phyloP scores from a whole-genome alignment of 1,284 basidiomycete species.

The Sutorius eximius region DNA sequence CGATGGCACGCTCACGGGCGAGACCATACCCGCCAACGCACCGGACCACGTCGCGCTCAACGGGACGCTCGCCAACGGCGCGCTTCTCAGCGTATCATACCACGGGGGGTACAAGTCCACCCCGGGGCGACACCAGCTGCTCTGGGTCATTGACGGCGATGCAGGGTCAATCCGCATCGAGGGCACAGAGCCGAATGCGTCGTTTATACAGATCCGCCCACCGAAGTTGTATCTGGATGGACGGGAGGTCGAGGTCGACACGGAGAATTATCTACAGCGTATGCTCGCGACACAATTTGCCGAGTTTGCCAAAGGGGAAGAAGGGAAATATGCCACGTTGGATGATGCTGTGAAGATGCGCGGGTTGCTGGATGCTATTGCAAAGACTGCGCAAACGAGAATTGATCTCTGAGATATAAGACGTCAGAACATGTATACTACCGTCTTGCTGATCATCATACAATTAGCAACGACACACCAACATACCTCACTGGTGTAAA shows the following conservation, averaged over 20 bases:
- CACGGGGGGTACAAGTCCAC: constrained; percentile 18
- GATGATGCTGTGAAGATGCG: constrained; percentile 15
- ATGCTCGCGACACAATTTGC: constrained; percentile 10
- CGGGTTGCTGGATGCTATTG: constrained; percentile 5
- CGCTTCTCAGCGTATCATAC: constrained; percentile 8
- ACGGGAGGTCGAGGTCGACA: constrained; percentile 5
- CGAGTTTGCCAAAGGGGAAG: constrained; percentile 14
- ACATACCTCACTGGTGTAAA: not conserved
- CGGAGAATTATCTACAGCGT: constrained; percentile 3
- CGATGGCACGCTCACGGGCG: too few species aligned
- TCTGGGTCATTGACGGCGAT: constrained; percentile 19
- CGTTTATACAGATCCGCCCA: constrained; percentile 7
- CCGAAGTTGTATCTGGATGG: constrained; percentile 17
- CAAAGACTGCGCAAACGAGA: not conserved
- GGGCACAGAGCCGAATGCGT: not conserved
- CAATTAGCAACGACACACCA: too few species aligned
- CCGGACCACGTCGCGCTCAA: constrained; percentile 13
- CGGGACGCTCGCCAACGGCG: constrained; percentile 14
- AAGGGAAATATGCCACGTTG: constrained; percentile 12
- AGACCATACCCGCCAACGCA: not conserved
- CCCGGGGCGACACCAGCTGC: constrained; percentile 12
- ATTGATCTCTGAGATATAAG: not conserved
- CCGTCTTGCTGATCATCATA: not conserved
- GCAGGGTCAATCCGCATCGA: constrained; percentile 14
- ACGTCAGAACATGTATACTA: not conserved